A percentile compares a stretch with the other conserved stretches of the same genome.
Conservation (phyloP, 129 eudicot genomes). For the Solidago caesia region DNA sequence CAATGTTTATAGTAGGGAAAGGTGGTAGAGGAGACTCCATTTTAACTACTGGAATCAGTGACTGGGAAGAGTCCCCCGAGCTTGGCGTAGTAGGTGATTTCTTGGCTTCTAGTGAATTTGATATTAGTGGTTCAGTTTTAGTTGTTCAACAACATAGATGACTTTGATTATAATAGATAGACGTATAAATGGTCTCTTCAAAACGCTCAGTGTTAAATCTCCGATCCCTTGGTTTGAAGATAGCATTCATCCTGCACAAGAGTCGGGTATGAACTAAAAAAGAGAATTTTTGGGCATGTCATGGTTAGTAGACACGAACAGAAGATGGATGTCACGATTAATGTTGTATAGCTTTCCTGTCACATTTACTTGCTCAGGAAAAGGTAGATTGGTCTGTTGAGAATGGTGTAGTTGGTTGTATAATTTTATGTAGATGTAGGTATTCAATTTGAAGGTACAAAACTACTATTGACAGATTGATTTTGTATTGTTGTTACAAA, state of each 20-base stretch:
- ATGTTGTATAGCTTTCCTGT: background rate
- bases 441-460: background rate
- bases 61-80: constrained; percentile 98
- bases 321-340: background rate
- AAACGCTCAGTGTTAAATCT: background rate
- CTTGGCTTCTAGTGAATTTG: constrained; percentile 88
- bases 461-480: background rate
- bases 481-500: background rate
- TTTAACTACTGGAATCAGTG: constrained; percentile 83
- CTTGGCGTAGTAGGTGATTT: constrained; percentile 91
- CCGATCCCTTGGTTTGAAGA: constrained; percentile 8
- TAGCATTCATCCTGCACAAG: constrained; percentile 1
- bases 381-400: constrained; percentile 7
- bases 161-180: constrained; percentile 23
- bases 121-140: constrained; percentile 71
- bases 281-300: background rate
- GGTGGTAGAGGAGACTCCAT: constrained; percentile 65
- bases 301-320: background rate
- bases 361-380: constrained; percentile 1
- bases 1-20: constrained; percentile 82
- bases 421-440: constrained; percentile 20
- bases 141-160: constrained; percentile 71
- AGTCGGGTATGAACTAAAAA: background rate
- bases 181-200: constrained; percentile 17
- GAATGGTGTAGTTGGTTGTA: constrained; percentile 21